Base-by-base conservation (phyloP, 176 grass and related monocot species). In the Eleusine indica region DNA sequence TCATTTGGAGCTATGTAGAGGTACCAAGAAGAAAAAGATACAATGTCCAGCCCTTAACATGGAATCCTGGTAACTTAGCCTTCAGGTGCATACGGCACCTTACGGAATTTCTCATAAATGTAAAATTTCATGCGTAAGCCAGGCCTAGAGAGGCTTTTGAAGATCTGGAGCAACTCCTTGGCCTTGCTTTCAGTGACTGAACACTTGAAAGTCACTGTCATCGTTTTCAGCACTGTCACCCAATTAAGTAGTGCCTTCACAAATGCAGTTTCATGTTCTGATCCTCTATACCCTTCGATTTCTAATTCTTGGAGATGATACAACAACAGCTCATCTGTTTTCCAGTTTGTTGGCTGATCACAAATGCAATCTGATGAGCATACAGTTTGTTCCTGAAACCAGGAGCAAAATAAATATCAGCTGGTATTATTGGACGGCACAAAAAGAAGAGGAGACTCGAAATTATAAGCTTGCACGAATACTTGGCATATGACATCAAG, bases 321-420 rank as follows among this genome's bases (percentile, higher is more conserved):
- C 73, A 75, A n/a, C 51, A 5, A 19, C 1, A 47, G 44, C 2
- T 47, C 44, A 10, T 46, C 6, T 46, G 6, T 46, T 46, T 46
- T 46, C 7, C 1, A 46, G 8, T 46, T 46, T 58, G 52, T 1
- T 76, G 9, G 35, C 35, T 63, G 75, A 44, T 17, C 6, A 28
- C 74, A 77, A 62, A 62, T 62, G 21, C 56, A 77, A 43, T 38
- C 75, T 15, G 38, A 48, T 60, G 35, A 9, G n/a, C 66, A 77
- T 41, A 15, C 5, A 46, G 13, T 9, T 9, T 29, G 1, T 11
- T 4, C 14, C 56, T 63, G 40, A 60, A 77, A 63, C n/a, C 9
- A 61, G 56, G 40, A 77, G 22, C 38, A 77, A 7, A 10, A 18
- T 17, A 38, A 75, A 5, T 22, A n/a, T 18, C 41, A 17, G 22